These are phyloP conservation scores for Lepidium sativum DNA, from an alignment of 345 rosid genomes.

Conservation along the genomic window DNA sequence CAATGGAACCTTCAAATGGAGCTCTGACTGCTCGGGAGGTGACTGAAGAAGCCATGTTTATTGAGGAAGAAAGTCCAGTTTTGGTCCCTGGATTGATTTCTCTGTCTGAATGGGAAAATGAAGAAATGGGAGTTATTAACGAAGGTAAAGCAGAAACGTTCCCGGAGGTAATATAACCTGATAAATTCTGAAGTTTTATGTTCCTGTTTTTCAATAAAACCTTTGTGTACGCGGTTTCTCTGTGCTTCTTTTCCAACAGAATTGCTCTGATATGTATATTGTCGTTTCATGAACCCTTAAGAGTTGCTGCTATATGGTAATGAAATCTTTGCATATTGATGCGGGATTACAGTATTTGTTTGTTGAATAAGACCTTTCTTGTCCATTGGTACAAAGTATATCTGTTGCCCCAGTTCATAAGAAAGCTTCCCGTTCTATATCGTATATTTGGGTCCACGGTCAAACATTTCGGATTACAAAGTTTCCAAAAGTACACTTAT, in stretches of 20 bases:
- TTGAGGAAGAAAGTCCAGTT: constrained; percentile 39
- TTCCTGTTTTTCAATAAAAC: not conserved
- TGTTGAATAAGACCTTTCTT: not conserved
- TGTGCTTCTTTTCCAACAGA: not conserved
- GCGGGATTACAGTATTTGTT: not conserved
- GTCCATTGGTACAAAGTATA: not conserved
- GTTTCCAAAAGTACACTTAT: not conserved
- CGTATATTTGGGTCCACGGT: not conserved
- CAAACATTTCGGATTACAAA: not conserved
- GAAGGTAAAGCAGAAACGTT: constrained; percentile 25
- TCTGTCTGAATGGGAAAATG: constrained; percentile 15
- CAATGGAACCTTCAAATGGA: constrained; percentile 6
- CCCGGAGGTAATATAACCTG: constrained; percentile 22
- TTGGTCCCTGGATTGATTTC: constrained; percentile 65
- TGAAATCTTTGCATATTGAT: not conserved
- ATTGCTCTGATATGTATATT: not conserved
- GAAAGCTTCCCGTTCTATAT: not conserved
- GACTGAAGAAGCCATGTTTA: constrained; percentile 27
- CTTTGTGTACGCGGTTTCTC: not conserved
- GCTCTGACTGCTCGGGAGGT: constrained; percentile 1
- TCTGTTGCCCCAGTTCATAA: not conserved
- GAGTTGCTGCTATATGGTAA: not conserved
- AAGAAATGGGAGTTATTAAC: constrained; percentile 18
- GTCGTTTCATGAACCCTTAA: not conserved
- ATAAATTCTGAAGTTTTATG: constrained; percentile 4